Evolutionary conservation across 2,329 filamentous ascomycete genomes (phyloP).

Genomic region (Nemania sp.): DNA sequence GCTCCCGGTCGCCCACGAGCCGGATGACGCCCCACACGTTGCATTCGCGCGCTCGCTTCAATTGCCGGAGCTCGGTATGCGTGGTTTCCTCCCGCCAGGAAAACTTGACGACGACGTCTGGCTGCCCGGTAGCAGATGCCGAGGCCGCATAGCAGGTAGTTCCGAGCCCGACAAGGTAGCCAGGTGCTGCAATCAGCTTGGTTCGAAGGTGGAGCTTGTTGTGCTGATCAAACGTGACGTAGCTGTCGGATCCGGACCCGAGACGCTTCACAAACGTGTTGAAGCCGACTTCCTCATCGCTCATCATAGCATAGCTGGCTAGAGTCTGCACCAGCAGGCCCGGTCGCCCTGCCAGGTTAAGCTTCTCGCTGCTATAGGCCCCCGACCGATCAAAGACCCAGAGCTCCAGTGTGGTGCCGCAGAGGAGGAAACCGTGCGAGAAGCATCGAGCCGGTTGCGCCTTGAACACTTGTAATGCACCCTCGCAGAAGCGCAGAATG

Average conservation of each 20-base stretch:
- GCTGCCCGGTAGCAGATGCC: neutral
- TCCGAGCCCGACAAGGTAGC: neutral
- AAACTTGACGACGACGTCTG: neutral
- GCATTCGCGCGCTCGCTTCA: neutral
- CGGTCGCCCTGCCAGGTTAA: neutral
- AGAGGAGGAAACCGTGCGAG: neutral
- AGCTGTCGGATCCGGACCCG: neutral
- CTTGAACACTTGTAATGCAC: neutral
- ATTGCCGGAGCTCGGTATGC: neutral
- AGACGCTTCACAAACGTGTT: neutral
- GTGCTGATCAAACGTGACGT: neutral
- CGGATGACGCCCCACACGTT: neutral
- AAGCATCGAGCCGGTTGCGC: neutral
- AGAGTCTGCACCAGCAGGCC: neutral
- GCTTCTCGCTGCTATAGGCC: neutral
- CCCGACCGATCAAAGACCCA: conserved; percentile 4
- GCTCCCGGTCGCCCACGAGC: neutral
- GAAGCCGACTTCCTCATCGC: neutral
- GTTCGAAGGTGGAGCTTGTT: neutral
- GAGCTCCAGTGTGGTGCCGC: conserved; percentile 1
- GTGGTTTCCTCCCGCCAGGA: neutral
- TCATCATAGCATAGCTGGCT: conserved; percentile 1
- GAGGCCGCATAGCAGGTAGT: neutral
- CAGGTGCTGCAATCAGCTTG: neutral
- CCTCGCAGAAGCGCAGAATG: neutral